Conservation (phyloP, 495 filamentous ascomycete genomes). For the Aspergillus asperescens region DNA sequence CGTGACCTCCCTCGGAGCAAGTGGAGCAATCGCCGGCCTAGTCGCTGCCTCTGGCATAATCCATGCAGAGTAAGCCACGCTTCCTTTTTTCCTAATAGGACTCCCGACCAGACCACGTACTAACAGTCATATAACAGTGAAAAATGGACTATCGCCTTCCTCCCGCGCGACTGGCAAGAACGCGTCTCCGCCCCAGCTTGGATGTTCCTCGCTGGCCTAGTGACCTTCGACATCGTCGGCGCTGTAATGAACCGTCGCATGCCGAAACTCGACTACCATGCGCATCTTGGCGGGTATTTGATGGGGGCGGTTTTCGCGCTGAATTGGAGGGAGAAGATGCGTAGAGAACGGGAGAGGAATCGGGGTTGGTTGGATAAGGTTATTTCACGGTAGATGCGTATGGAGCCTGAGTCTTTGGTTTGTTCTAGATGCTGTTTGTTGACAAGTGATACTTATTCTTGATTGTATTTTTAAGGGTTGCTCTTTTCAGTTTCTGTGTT, state of each 20-base stretch:
- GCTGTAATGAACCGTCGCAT: conserved; percentile 28
- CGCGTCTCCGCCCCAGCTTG: conserved; percentile 32
- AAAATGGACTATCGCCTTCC: conserved; percentile 38
- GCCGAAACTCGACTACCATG: conserved; percentile 55
- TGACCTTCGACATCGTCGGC: conserved; percentile 36
- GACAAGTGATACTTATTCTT: neutral
- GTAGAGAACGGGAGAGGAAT: conserved; percentile 18
- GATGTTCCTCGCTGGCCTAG: conserved; percentile 32
- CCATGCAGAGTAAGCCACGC: conserved; percentile 42
- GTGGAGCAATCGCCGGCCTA: conserved; percentile 65
- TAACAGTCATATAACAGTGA: conserved; percentile 26
- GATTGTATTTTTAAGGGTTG: neutral
- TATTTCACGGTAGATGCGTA: neutral
- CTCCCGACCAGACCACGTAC: neutral
- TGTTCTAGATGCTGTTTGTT: neutral
- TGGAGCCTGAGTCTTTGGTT: neutral
- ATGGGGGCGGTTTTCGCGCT: conserved; percentile 42
- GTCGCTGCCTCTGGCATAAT: conserved; percentile 64
- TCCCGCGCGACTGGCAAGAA: conserved; percentile 37
- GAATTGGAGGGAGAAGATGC: conserved; percentile 20
- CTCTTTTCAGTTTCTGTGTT: neutral
- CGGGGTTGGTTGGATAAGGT: conserved; percentile 15
- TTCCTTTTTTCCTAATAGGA: neutral
- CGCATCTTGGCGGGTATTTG: conserved; percentile 66
- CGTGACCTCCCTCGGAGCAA: conserved; percentile 63